phyloP scores from a whole-genome alignment of 208 protist species.

The Trypanosoma caninum region DNA sequence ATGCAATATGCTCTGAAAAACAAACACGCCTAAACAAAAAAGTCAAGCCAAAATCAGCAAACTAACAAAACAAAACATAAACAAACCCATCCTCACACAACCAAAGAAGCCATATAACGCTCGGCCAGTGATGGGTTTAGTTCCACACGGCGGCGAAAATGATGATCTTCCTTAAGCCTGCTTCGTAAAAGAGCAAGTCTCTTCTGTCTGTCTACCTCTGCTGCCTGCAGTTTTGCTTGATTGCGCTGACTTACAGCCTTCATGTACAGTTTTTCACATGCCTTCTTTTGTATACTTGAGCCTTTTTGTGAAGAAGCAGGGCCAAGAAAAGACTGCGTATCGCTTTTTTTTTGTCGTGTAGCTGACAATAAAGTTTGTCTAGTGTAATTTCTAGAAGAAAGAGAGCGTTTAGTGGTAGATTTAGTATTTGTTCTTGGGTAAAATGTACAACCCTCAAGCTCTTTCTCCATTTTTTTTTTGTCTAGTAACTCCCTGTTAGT shows the following conservation, averaged over 20 bases:
- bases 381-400: not conserved
- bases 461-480: slow-evolving; percentile 12
- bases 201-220: slow-evolving; percentile 34
- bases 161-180: slow-evolving; percentile 70
- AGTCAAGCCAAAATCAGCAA: not conserved
- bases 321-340: not conserved
- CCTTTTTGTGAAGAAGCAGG: not conserved
- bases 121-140: slow-evolving; percentile 73
- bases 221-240: slow-evolving; percentile 22
- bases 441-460: slow-evolving; percentile 28
- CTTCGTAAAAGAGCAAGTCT: slow-evolving; percentile 54
- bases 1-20: not conserved
- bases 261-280: slow-evolving; percentile 54
- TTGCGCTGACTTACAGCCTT: slow-evolving; percentile 30
- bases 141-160: slow-evolving; percentile 85
- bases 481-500: slow-evolving; percentile 35
- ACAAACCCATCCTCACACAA: slow-evolving; percentile 29
- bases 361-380: slow-evolving; percentile 1
- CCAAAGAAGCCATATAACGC: slow-evolving; percentile 79
- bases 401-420: not conserved
- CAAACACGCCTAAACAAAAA: not conserved
- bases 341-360: not conserved
- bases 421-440: slow-evolving; percentile 19
- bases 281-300: slow-evolving; percentile 16
- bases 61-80: not conserved